Evolutionary conservation across 495 filamentous ascomycete species (phyloP), one percentile per base, ranked within the genome.

Genomic region (Aspergillus asperescens): DNA sequence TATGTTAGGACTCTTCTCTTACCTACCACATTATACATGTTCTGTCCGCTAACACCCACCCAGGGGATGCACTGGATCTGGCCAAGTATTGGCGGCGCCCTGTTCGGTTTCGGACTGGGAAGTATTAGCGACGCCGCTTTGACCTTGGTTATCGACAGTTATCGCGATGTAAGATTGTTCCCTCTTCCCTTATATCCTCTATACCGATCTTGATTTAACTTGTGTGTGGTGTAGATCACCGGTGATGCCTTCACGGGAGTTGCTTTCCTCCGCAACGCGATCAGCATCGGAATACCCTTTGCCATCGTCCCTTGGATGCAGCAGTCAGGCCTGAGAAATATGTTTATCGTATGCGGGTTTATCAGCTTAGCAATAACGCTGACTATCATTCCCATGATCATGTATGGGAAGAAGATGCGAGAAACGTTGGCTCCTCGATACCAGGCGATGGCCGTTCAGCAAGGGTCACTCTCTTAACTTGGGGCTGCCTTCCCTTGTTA

Each of bases 61-160:
- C 34, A 70, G 69, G 69, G 65, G 0, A 67, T 70, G 67, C 67
- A 67, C 35, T 72, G 69, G 67, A 70, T 70, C 10, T 58, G 57
- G 19, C 62, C 63, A 4, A 63, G 56, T 27, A 35, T 69, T 7
- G 67, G 51, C 4, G 69, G 67, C n/a, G 67, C 54, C 2, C 45
- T 72, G 0, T 70, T 70, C 25, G 67, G 61, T 1, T 69, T 70
- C 37, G 69, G 67, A 5, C 57, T 70, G 0, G 69, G 67, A 6
- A 62, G 59, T 55, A 64, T 72, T 31, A 58, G 61, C 35, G 65
- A 69, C 32, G 67, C 62, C 2, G 47, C 56, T n/a, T 52, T 72
- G 48, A 68, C 67, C 8, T 37, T 69, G 8, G 63, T 72, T 3
- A 69, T 69, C 41, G 69, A 72, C 38, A 69, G 65, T 42, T 69